Conservation (phyloP, 2,329 filamentous ascomycete species). For the Penicillium aurantiogriseum region DNA sequence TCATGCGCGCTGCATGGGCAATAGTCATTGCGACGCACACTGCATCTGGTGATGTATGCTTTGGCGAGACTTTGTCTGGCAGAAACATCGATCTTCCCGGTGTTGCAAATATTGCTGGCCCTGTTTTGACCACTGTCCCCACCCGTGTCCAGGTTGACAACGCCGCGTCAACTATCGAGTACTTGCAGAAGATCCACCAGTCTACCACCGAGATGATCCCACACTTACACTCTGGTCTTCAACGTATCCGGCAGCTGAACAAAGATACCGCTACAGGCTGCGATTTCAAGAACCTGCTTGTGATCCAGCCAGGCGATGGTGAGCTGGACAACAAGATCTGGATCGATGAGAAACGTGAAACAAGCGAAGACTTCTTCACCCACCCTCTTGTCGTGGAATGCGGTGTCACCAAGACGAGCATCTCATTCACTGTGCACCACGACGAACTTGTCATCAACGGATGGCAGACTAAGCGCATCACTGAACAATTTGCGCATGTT, state of each 20-base stretch:
- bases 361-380: conserved; percentile 56
- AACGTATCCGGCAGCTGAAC: conserved; percentile 55
- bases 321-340: conserved; percentile 29
- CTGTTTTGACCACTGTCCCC: conserved; percentile 36
- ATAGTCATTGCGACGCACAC: conserved; percentile 52
- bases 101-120: conserved; percentile 51
- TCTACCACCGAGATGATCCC: conserved; percentile 59
- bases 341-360: conserved; percentile 48
- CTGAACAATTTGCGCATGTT: conserved; percentile 51
- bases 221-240: conserved; percentile 62
- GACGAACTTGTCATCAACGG: conserved; percentile 59
- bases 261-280: conserved; percentile 46
- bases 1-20: conserved; percentile 55
- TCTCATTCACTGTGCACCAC: conserved; percentile 63
- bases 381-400: conserved; percentile 67
- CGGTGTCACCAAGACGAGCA: conserved; percentile 53
- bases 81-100: conserved; percentile 52
- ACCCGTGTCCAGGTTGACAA: conserved; percentile 43
- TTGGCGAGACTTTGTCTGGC: conserved; percentile 56
- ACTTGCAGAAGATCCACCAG: conserved; percentile 57
- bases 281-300: conserved; percentile 49
- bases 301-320: conserved; percentile 39
- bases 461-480: conserved; percentile 53
- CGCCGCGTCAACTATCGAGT: conserved; percentile 45
- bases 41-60: conserved; percentile 49